Conservation (phyloP, 495 filamentous ascomycete species). For the Tuber microsphaerosporum region DNA sequence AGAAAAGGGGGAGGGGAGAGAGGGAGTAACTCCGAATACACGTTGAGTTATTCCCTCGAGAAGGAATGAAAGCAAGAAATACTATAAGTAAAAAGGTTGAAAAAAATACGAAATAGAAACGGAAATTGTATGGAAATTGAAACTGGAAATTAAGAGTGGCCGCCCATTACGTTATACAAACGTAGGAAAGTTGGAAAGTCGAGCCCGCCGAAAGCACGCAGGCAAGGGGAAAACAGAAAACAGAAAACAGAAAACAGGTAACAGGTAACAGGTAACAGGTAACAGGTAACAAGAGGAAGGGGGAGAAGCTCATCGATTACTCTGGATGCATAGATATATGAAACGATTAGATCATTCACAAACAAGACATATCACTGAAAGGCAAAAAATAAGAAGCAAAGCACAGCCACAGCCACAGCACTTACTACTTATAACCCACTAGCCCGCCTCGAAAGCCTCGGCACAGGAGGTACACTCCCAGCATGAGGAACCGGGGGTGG, state of each 20-base stretch:
- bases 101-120: not conserved
- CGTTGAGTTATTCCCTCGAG: not conserved
- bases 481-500: conserved; percentile 17
- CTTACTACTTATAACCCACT: not conserved
- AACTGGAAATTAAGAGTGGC: not conserved
- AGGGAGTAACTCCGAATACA: not conserved
- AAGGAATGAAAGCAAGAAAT: not conserved
- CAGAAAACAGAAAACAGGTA: not conserved
- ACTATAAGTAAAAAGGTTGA: not conserved
- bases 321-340: not conserved
- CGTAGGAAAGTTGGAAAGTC: not conserved
- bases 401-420: not conserved
- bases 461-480: conserved; percentile 21
- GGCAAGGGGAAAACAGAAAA: not conserved
- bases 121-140: not conserved
- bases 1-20: not conserved
- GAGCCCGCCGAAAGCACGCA: not conserved
- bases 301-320: not conserved
- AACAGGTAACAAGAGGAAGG: not conserved
- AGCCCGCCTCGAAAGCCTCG: conserved; percentile 12
- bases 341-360: not conserved
- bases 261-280: too few relatives aligned
- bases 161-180: not conserved
- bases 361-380: not conserved
- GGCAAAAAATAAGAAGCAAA: not conserved